These are phyloP conservation scores for Pythium rishiriense DNA, from an alignment of 352 stramenopile genomes.

Conservation along the genomic window DNA sequence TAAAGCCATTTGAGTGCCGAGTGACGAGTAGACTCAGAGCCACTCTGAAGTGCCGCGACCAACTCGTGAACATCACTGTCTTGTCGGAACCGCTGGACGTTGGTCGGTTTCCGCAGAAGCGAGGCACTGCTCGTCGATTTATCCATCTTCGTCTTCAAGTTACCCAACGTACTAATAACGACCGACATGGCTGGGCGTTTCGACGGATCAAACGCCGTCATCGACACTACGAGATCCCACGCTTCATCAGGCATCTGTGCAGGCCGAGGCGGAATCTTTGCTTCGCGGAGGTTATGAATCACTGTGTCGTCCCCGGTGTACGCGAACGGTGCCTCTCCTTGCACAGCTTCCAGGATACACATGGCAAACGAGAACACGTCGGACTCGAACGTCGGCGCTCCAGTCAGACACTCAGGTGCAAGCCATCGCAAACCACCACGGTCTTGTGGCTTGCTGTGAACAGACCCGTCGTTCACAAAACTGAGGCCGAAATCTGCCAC, in stretches of 20 bases:
- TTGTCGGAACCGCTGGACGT: background rate
- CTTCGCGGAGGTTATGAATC: constrained; percentile 10
- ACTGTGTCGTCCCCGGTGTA: constrained; percentile 21
- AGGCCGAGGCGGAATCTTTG: constrained; percentile 22
- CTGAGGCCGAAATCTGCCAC: constrained; percentile 33
- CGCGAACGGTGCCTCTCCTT: constrained; percentile 8
- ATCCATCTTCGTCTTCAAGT: background rate
- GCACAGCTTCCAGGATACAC: constrained; percentile 43
- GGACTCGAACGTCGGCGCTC: constrained; percentile 13
- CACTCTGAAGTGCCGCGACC: background rate
- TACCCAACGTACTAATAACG: constrained; percentile 1
- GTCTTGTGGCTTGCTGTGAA: background rate
- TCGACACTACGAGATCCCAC: constrained; percentile 28
- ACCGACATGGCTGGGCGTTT: constrained; percentile 7
- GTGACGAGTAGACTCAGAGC: background rate
- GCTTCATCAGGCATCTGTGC: constrained; percentile 11
- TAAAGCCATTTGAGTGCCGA: constrained; percentile 9
- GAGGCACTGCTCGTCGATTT: background rate
- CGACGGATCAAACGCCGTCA: constrained; percentile 19
- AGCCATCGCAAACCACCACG: constrained; percentile 25
- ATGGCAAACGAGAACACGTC: constrained; percentile 49
- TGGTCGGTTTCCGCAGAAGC: background rate
- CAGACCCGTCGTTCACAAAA: constrained; percentile 1
- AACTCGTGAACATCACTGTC: background rate
- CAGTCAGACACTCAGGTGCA: constrained; percentile 33